Percentiles rank a stretch among this genome's conserved stretches.
Conservation (phyloP, 306 rosid genomes). For the Betula pendula region DNA sequence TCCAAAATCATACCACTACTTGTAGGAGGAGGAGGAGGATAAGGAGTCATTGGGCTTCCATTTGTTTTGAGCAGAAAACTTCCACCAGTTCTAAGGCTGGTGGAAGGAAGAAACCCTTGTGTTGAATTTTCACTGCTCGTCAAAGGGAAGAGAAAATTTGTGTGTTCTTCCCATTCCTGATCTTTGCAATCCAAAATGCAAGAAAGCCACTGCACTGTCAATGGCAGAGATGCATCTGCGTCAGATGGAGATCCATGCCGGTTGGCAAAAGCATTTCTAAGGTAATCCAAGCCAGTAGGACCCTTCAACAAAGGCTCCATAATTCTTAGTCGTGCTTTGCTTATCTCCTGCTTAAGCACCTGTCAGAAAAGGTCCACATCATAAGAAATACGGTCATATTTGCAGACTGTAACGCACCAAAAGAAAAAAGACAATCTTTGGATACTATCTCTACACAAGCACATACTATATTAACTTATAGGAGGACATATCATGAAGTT, state of each 20-base stretch:
- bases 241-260: constrained; percentile 74
- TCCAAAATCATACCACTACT: constrained; percentile 39
- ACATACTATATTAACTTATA: background rate
- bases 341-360: constrained; percentile 85
- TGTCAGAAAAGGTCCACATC: constrained; percentile 34
- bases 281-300: constrained; percentile 87
- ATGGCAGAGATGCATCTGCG: constrained; percentile 56
- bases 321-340: constrained; percentile 76
- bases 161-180: constrained; percentile 85
- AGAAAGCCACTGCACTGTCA: constrained; percentile 70
- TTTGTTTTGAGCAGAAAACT: constrained; percentile 45
- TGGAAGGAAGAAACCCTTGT: constrained; percentile 68
- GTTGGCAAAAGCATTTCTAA: constrained; percentile 72
- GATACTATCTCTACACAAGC: background rate
- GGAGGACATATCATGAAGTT: background rate
- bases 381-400: constrained; percentile 17
- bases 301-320: constrained; percentile 84
- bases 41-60: constrained; percentile 29
- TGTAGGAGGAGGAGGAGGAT: constrained; percentile 31
- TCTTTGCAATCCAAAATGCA: constrained; percentile 60
- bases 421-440: background rate
- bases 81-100: constrained; percentile 81
- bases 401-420: background rate
- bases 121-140: constrained; percentile 33
- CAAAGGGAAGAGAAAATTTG: constrained; percentile 40